Percentiles rank a stretch among this genome's conserved stretches.
These are phyloP conservation scores for Monosporascus sp. DNA, from an alignment of 2,329 filamentous ascomycete species.

Conservation along the genomic window DNA sequence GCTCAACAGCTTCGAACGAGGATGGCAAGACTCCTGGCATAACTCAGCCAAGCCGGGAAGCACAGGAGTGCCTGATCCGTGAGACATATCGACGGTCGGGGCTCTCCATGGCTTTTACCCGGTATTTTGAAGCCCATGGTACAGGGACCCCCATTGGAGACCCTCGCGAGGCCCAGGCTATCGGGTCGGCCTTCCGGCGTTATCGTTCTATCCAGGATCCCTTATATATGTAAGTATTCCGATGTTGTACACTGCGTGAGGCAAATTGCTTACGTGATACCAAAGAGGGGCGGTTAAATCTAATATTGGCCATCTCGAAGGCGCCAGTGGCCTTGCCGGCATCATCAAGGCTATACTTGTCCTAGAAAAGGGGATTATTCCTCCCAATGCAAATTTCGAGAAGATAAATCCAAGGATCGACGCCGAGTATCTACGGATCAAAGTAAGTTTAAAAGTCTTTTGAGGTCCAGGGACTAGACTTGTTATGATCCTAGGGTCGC, in stretches of 20 bases:
- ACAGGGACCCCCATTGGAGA: slow-evolving; percentile 21
- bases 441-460: too few relatives aligned
- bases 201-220: background rate
- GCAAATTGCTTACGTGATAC: too few relatives aligned
- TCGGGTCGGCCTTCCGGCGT: slow-evolving; percentile 8
- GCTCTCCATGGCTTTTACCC: slow-evolving; percentile 14
- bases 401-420: slow-evolving; percentile 21
- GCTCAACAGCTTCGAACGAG: slow-evolving; percentile 31
- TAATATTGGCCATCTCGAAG: slow-evolving; percentile 24
- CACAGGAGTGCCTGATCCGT: slow-evolving; percentile 31
- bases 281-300: slow-evolving; percentile 20
- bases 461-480: too few relatives aligned
- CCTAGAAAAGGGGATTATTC: slow-evolving; percentile 14
- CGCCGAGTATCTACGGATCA: too few relatives aligned
- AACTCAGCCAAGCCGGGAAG: slow-evolving; percentile 36
- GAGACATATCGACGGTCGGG: slow-evolving; percentile 29
- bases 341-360: slow-evolving; percentile 18
- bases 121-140: slow-evolving; percentile 26
- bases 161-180: slow-evolving; percentile 20
- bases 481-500: too few relatives aligned
- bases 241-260: too few relatives aligned
- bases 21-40: slow-evolving; percentile 41
- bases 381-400: slow-evolving; percentile 28
- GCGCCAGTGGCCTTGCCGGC: slow-evolving; percentile 19
- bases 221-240: background rate